Base-by-base conservation (phyloP, 176 grass and related monocot genomes). In the sorghum (Sorghum bicolor) region DNA sequence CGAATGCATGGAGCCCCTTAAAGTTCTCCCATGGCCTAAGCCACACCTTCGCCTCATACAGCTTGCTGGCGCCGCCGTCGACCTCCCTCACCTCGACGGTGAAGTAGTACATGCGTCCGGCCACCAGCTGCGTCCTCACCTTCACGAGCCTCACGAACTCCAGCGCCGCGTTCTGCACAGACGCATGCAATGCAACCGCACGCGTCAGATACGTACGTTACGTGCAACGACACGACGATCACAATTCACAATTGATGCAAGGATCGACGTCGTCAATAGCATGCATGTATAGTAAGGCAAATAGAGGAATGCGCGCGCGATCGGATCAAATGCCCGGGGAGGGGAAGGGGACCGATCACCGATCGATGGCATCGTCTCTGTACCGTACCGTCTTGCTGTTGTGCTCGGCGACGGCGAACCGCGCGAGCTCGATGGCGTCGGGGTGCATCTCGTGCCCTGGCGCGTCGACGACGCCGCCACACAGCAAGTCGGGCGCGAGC, bases 401-500 rank as follows among this genome's bases (percentile, higher is more conserved):
- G 79, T 91, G 88, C 84, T 94, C 85, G 48, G 32, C 70, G 69
- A 91, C 53, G 73, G 92, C 92, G 62, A 88, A 94, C 15, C 88
- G 92, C 13, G 83, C 88, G 32, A 94, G 89, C 13, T 63, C 70
- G 77, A 88, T 31, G 67, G 53, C 61, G 13, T 45, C 25, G 26
- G 85, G 65, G 82, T 79, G 72, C 63, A 84, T 91, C 73, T 86
- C 83, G 33, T 34, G 30, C 64, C 78, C 88, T 34, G 70, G 83
- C 22, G 57, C 78, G 83, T 86, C 88, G 9, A 5, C 10, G 66
- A 86, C 2, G 55, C 43, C 78, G 53, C 50, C 50, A 22, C 5
- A 52, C 0, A 19, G 44, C n/a, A n/a, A n/a, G n/a, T n/a, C n/a
- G 43, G 11, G 12, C 0, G 33, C 4, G 33, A 34, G 33, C 4